These are phyloP conservation scores for Neonectria ditissima DNA, from an alignment of 2,329 filamentous ascomycete genomes.

Conservation along the genomic window DNA sequence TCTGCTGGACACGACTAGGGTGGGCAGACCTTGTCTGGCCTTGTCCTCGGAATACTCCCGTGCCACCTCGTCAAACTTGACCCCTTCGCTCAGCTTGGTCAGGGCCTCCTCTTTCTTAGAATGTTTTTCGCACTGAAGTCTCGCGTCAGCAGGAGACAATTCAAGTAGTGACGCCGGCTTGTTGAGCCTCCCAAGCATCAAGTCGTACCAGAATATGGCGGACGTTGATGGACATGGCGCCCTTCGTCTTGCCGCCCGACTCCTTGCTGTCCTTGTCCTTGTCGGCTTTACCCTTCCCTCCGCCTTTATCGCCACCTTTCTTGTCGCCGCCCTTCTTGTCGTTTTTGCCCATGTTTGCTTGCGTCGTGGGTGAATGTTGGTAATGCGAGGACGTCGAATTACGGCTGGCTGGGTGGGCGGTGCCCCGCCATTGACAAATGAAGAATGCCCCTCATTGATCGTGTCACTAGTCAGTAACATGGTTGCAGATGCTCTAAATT, in stretches of 20 bases:
- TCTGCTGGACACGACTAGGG: not conserved
- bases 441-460: slow-evolving; percentile 23
- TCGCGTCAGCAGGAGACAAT: slow-evolving; percentile 23
- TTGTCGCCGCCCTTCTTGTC: slow-evolving; percentile 58
- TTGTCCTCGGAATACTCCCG: slow-evolving; percentile 82
- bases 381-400: slow-evolving; percentile 9
- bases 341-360: slow-evolving; percentile 51
- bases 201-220: slow-evolving; percentile 73
- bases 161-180: slow-evolving; percentile 22
- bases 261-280: slow-evolving; percentile 47
- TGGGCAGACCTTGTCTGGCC: slow-evolving; percentile 68
- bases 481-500: not conserved
- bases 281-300: slow-evolving; percentile 37
- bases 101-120: slow-evolving; percentile 82
- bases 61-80: slow-evolving; percentile 81
- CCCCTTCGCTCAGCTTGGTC: slow-evolving; percentile 72
- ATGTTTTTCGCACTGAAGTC: slow-evolving; percentile 75
- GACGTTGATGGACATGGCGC: slow-evolving; percentile 77
- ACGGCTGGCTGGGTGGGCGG: not conserved
- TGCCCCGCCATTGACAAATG: slow-evolving; percentile 25
- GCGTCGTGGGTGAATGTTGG: slow-evolving; percentile 1
- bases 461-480: not conserved
- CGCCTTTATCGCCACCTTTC: slow-evolving; percentile 41
- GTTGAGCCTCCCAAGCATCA: not conserved
- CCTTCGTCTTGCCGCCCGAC: slow-evolving; percentile 58